Conservation (phyloP, 305 asterid genomes). For the Solanum hybrid region DNA sequence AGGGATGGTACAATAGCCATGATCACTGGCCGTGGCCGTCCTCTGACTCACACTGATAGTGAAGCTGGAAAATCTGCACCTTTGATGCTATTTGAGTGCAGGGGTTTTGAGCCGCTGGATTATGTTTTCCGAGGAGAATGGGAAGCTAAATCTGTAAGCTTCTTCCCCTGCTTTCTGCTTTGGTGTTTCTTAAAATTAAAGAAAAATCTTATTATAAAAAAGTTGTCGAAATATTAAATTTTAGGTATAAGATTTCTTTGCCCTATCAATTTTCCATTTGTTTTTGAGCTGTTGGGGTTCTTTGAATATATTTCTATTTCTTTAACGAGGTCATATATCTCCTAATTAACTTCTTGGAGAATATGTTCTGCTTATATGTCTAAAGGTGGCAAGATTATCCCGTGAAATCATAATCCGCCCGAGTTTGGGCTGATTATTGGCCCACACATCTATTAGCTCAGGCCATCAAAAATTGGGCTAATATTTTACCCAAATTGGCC, state of each 20-base stretch:
- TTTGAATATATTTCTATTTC: neutral
- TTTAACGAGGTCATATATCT: neutral
- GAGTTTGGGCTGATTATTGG: neutral
- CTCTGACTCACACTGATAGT: conserved; percentile 52
- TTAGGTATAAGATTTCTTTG: neutral
- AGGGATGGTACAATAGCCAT: conserved; percentile 79
- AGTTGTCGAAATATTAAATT: neutral
- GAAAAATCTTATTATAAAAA: neutral
- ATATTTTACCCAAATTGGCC: neutral
- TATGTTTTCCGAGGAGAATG: conserved; percentile 67
- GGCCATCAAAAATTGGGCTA: neutral
- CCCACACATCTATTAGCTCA: neutral
- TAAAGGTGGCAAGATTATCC: neutral
- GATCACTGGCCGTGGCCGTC: conserved; percentile 69
- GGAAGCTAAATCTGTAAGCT: conserved; percentile 84
- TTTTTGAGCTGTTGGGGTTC: neutral
- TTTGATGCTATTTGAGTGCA: conserved; percentile 78
- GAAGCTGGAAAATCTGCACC: conserved; percentile 49
- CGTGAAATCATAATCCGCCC: neutral
- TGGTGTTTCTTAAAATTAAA: neutral
- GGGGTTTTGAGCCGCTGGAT: conserved; percentile 84
- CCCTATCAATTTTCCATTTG: neutral
- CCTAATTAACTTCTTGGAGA: neutral
- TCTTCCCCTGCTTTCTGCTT: neutral
- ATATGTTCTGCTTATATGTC: neutral